Base-by-base conservation (phyloP, 139 green algal genomes). In the Diplosphaera chodatii region DNA sequence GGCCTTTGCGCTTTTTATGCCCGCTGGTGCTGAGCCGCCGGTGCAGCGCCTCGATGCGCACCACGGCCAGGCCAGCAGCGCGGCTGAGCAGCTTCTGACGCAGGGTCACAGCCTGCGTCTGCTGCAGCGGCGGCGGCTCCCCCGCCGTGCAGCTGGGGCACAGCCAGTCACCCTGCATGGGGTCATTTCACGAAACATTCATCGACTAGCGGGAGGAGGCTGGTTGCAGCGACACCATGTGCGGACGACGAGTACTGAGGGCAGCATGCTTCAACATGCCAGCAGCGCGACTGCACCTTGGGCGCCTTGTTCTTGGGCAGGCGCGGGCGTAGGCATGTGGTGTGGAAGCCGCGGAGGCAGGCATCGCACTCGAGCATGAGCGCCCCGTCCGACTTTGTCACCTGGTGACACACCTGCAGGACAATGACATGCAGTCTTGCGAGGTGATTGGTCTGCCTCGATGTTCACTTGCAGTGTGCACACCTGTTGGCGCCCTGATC, bases 321-420 rank as follows among this genome's bases (percentile, higher is more conserved):
- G 1, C 80, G 74, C 34, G 93, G 92, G 33, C 82, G 64, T 3
- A 96, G 73, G 80, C 93, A 98, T 40, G 64, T 70, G 67, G 94
- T 69, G 78, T 98, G 93, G 78, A 90, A 98, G 37, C 89, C 90
- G 16, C 83, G 41, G 41, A 97, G 82, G 84, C 93, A 98, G 32
- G 74, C 71, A 74, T 89, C 83, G 76, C 93, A 98, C 80, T 98
- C 93, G 25, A 98, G 71, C 80, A 97, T 88, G 40, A 69, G n/a
- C 4, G 48, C 67, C 6, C 76, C 62, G 40, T 78, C 40, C 25
- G 8, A 10, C 48, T 59, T 25, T 25, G 48, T 59, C 3, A 25
- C 48, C 4, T 59, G 22, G 48, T 48, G 37, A 48, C 48, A 59
- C 48, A 59, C 48, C 48, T n/a, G n/a, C n/a, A n/a, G n/a, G n/a